Conservation (phyloP, 495 filamentous ascomycete species). For the Xylaria sp. region DNA sequence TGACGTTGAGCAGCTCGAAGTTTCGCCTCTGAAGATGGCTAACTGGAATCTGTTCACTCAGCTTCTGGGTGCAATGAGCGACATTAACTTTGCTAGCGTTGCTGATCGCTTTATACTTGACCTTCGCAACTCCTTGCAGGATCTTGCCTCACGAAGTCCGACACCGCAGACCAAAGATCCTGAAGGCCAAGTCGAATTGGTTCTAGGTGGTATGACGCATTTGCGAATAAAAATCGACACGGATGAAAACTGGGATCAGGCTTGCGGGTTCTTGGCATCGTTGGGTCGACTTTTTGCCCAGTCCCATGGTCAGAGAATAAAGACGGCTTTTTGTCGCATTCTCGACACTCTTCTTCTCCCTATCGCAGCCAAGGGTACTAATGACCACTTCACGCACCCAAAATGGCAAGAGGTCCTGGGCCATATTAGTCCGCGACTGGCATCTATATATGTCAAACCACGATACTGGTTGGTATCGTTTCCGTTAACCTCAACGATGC, state of each 20-base stretch:
- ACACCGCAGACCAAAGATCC: slow-evolving; percentile 63
- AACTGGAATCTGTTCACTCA: slow-evolving; percentile 96
- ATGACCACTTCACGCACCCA: slow-evolving; percentile 73
- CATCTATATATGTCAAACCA: slow-evolving; percentile 86
- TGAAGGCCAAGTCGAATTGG: slow-evolving; percentile 80
- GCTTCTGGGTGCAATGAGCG: slow-evolving; percentile 92
- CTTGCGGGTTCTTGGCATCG: slow-evolving; percentile 85
- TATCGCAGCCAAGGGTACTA: slow-evolving; percentile 77
- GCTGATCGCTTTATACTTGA: slow-evolving; percentile 80
- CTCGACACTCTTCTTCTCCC: slow-evolving; percentile 88
- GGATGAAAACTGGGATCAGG: slow-evolving; percentile 79
- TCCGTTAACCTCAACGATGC: slow-evolving; percentile 79
- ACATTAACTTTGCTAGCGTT: slow-evolving; percentile 84
- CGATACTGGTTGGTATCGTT: slow-evolving; percentile 89
- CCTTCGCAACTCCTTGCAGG: slow-evolving; percentile 76
- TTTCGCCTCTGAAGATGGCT: slow-evolving; percentile 81
- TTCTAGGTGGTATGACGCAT: slow-evolving; percentile 91
- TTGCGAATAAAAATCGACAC: slow-evolving; percentile 74
- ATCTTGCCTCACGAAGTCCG: slow-evolving; percentile 69
- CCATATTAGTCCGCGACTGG: slow-evolving; percentile 73
- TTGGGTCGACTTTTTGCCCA: slow-evolving; percentile 81
- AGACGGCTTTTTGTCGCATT: slow-evolving; percentile 91
- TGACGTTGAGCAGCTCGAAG: slow-evolving; percentile 80
- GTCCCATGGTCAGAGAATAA: slow-evolving; percentile 85
- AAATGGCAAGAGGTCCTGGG: slow-evolving; percentile 87